Evolutionary conservation across 1,139 yeast species (phyloP).

Genomic region (Saccharomyces hybrid): DNA sequence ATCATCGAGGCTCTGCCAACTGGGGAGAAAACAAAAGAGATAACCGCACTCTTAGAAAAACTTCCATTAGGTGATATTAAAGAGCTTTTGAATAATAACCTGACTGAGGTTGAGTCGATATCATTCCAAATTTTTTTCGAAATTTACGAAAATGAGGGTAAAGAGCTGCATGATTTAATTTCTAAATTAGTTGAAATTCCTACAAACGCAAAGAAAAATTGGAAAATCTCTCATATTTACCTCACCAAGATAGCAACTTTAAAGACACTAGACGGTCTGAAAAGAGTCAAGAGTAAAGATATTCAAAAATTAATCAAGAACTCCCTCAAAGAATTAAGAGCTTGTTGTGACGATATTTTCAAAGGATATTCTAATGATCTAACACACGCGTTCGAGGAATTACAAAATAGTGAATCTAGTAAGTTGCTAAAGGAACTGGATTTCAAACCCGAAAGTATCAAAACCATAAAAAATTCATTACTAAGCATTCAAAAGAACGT

Average conservation of each 20-base stretch:
- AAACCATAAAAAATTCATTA: constrained; percentile 8
- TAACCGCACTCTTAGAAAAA: constrained; percentile 8
- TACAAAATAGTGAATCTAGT: constrained; percentile 6
- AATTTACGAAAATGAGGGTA: constrained; percentile 15
- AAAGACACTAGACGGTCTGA: constrained; percentile 30
- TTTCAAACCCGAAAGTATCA: constrained; percentile 7
- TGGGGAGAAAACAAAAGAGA: constrained; percentile 8
- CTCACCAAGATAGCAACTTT: constrained; percentile 24
- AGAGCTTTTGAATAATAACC: not conserved
- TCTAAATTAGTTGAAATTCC: constrained; percentile 15
- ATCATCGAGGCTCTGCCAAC: constrained; percentile 21
- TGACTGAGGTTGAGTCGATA: constrained; percentile 17
- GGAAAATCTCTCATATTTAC: constrained; percentile 18
- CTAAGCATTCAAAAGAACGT: constrained; percentile 16
- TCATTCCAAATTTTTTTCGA: constrained; percentile 18
- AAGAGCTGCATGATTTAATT: constrained; percentile 6
- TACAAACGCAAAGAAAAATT: not conserved
- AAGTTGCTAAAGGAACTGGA: constrained; percentile 9
- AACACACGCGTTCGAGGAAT: constrained; percentile 4
- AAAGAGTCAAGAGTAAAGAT: constrained; percentile 22
- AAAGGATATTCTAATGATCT: constrained; percentile 8
- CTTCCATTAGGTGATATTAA: not conserved
- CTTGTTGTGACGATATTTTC: constrained; percentile 17
- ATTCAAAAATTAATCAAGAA: constrained; percentile 16
- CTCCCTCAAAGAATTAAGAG: constrained; percentile 17